phyloP scores from a whole-genome alignment of 495 filamentous ascomycete species.

The Penicillium dipodomyicola region DNA sequence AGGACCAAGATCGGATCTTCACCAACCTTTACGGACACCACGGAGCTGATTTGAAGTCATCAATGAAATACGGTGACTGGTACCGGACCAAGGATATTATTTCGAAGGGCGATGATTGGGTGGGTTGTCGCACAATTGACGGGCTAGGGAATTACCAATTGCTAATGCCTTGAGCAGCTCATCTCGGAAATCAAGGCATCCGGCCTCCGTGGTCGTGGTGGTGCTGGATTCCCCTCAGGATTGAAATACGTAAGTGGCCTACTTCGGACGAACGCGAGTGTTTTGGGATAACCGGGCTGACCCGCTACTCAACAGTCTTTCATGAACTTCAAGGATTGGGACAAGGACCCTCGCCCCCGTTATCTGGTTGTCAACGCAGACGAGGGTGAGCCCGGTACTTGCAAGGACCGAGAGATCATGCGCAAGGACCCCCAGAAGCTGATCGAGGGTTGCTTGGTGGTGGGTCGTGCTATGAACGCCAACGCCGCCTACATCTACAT shows the following conservation, averaged over 20 bases:
- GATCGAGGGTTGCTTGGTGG: conserved; percentile 93
- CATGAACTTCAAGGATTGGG: conserved; percentile 99
- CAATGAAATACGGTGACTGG: conserved; percentile 99
- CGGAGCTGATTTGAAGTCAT: conserved; percentile 83
- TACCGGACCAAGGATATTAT: conserved; percentile 99
- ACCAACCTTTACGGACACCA: conserved; percentile 95
- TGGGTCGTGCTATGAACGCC: conserved; percentile 95
- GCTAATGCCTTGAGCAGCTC: conserved; percentile 55
- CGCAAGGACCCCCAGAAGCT: conserved; percentile 99
- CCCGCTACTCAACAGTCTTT: conserved; percentile 66
- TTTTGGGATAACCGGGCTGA: conserved; percentile 9
- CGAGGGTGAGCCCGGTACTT: conserved; percentile 97
- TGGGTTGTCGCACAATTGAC: conserved; percentile 36
- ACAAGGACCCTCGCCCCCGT: conserved; percentile 92
- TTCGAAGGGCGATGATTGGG: conserved; percentile 95
- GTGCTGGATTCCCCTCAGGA: conserved; percentile 95
- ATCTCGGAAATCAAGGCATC: conserved; percentile 96
- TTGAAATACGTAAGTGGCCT: conserved; percentile 86
- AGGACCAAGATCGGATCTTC: conserved; percentile 97
- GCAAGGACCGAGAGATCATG: conserved; percentile 99
- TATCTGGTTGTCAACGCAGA: conserved; percentile 98
- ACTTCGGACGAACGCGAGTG: conserved; percentile 1
- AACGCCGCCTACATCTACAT: conserved; percentile 99
- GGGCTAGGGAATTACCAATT: conserved; percentile 17
- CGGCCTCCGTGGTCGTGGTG: conserved; percentile 90